Percentiles rank a stretch among this genome's conserved stretches.
These are phyloP conservation scores for Kazachstania africana DNA, from an alignment of 805 yeast species.

Conservation along the genomic window DNA sequence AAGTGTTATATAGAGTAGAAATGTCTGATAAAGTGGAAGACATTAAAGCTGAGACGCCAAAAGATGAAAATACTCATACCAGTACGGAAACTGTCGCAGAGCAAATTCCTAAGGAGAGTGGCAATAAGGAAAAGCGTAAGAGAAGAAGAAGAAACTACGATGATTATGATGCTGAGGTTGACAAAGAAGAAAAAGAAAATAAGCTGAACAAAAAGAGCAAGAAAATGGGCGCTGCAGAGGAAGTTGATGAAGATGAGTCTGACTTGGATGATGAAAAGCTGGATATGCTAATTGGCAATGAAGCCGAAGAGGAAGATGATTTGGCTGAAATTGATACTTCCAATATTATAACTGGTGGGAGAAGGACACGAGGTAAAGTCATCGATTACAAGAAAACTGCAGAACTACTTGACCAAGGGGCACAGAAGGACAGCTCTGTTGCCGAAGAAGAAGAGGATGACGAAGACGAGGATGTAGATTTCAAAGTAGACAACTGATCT, in stretches of 20 bases:
- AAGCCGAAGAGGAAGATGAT: conserved; percentile 59
- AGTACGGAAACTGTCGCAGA: background rate
- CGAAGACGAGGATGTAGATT: conserved; percentile 15
- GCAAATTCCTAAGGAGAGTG: conserved; percentile 7
- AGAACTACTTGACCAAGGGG: conserved; percentile 52
- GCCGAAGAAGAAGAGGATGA: conserved; percentile 32
- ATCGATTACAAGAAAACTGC: conserved; percentile 80
- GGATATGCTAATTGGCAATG: conserved; percentile 34
- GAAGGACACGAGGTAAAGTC: conserved; percentile 84
- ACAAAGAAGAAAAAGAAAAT: conserved; percentile 36
- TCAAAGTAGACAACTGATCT: too few species aligned
- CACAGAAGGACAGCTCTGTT: conserved; percentile 34
- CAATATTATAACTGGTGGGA: conserved; percentile 72
- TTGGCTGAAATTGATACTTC: conserved; percentile 68
- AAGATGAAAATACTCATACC: too few species aligned
- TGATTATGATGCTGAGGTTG: conserved; percentile 53
- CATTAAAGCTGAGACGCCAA: too few species aligned
- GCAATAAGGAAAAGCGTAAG: conserved; percentile 3
- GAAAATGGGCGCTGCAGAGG: conserved; percentile 9
- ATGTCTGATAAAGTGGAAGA: too few species aligned
- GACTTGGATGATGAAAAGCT: conserved; percentile 44
- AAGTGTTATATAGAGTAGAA: too few species aligned
- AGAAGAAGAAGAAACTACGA: conserved; percentile 41
- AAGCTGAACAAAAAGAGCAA: conserved; percentile 26
- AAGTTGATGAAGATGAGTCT: conserved; percentile 31